A percentile compares a stretch with the other conserved stretches of the same genome.
phyloP scores from a whole-genome alignment of 257 asterid genomes.

The Thymus mandschuricus region DNA sequence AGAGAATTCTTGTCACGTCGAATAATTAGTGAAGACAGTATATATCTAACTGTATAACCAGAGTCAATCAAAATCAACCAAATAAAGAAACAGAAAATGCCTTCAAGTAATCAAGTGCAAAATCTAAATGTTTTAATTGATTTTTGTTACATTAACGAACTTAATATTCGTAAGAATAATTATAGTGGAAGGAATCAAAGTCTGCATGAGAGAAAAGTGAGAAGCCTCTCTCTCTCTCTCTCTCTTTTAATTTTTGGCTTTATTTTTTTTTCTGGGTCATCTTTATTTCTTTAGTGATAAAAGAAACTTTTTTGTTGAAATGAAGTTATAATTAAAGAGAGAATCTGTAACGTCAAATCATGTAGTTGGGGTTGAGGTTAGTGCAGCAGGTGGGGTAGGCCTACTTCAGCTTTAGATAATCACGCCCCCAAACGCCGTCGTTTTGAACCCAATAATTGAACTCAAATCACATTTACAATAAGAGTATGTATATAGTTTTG shows the following conservation, averaged over 20 bases:
- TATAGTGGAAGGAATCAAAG: conserved; percentile 16
- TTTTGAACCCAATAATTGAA: background rate
- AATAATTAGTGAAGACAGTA: background rate
- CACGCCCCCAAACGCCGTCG: conserved; percentile 12
- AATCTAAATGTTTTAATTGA: background rate
- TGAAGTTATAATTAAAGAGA: conserved; percentile 27
- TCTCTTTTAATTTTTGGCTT: conserved; percentile 5
- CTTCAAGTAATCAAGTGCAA: background rate
- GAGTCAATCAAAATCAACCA: conserved; percentile 4
- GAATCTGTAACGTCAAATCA: conserved; percentile 62
- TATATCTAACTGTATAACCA: background rate
- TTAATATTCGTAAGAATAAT: background rate
- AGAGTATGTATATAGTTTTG: background rate
- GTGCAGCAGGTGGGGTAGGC: conserved; percentile 22
- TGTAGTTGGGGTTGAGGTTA: conserved; percentile 42
- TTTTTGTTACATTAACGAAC: background rate
- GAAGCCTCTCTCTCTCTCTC: too few relatives aligned
- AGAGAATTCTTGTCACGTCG: conserved; percentile 1
- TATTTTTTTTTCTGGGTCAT: background rate
- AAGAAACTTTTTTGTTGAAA: conserved; percentile 29
- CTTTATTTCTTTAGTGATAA: conserved; percentile 29
- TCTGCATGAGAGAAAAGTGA: conserved; percentile 16
- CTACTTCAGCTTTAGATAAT: conserved; percentile 27
- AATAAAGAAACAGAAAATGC: background rate
- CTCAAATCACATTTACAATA: too few relatives aligned